Evolutionary conservation across 2,329 filamentous ascomycete genomes (phyloP).

Genomic region (Penicillium sp.): DNA sequence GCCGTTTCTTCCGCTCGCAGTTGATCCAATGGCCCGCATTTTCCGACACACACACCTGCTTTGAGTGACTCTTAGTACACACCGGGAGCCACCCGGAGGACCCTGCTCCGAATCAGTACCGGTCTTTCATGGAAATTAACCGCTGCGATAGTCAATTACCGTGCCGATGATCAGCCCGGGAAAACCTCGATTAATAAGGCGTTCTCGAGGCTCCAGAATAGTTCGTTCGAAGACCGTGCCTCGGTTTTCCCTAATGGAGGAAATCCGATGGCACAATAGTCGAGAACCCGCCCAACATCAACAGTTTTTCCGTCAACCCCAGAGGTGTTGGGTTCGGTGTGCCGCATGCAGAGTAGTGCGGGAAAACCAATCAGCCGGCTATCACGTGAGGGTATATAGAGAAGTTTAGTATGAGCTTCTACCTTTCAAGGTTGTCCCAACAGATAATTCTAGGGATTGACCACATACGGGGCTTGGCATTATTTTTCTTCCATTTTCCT

Average conservation of each 20-base stretch:
- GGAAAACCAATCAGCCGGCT: slow-evolving; percentile 2
- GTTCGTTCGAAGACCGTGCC: neutral
- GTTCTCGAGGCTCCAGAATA: neutral
- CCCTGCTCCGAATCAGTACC: slow-evolving; percentile 12
- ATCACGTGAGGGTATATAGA: neutral
- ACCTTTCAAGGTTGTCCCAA: no score
- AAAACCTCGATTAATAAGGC: neutral
- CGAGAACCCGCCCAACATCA: neutral
- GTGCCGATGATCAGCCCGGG: slow-evolving; percentile 7
- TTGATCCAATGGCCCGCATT: slow-evolving; percentile 1
- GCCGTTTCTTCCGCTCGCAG: slow-evolving; percentile 3
- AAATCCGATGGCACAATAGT: slow-evolving; percentile 1
- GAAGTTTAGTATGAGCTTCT: neutral
- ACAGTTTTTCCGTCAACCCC: neutral
- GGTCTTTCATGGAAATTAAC: slow-evolving; percentile 4
- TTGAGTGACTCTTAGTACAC: slow-evolving; percentile 3
- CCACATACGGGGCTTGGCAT: neutral
- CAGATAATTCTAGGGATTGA: no score
- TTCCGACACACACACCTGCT: slow-evolving; percentile 1
- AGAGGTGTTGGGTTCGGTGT: slow-evolving; percentile 9
- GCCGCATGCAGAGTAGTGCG: slow-evolving; percentile 13
- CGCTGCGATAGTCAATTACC: slow-evolving; percentile 6
- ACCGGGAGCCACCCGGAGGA: slow-evolving; percentile 14
- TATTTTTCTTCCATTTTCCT: neutral
- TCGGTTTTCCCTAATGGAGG: slow-evolving; percentile 2